Evolutionary conservation across 345 rosid species (phyloP).

Genomic region (Aquilaria yunnanensis): DNA sequence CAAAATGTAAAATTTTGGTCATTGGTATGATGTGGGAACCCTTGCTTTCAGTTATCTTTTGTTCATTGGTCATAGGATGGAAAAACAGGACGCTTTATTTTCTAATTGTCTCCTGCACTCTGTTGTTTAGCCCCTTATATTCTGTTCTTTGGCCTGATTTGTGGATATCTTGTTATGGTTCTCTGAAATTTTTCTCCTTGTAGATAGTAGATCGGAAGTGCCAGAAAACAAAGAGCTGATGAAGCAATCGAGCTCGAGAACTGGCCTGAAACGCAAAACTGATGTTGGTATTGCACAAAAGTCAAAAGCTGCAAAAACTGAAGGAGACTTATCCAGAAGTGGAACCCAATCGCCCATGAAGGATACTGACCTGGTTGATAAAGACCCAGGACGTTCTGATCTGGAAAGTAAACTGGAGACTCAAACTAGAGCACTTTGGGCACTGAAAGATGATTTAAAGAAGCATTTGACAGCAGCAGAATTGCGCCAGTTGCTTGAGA

Average conservation of each 20-base stretch:
- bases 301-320: constrained; percentile 49
- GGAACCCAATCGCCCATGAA: constrained; percentile 22
- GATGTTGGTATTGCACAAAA: constrained; percentile 33
- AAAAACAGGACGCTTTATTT: too few relatives aligned
- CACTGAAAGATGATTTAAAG: constrained; percentile 78
- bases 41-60: too few relatives aligned
- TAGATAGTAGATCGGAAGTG: constrained; percentile 25
- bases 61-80: too few relatives aligned
- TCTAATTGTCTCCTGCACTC: too few relatives aligned
- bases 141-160: constrained; percentile 8
- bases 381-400: constrained; percentile 23
- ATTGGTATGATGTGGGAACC: too few relatives aligned
- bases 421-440: constrained; percentile 81
- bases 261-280: constrained; percentile 58
- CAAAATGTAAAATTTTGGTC: too few relatives aligned
- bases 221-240: constrained; percentile 23
- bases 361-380: constrained; percentile 8
- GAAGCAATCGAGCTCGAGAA: constrained; percentile 30
- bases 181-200: constrained; percentile 14
- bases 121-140: neutral
- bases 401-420: constrained; percentile 57
- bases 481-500: constrained; percentile 77
- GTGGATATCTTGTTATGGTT: constrained; percentile 6
- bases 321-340: constrained; percentile 35
- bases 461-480: constrained; percentile 65